Conservation (phyloP, 2,329 filamentous ascomycete genomes). For the Fonsecaea monophora region DNA sequence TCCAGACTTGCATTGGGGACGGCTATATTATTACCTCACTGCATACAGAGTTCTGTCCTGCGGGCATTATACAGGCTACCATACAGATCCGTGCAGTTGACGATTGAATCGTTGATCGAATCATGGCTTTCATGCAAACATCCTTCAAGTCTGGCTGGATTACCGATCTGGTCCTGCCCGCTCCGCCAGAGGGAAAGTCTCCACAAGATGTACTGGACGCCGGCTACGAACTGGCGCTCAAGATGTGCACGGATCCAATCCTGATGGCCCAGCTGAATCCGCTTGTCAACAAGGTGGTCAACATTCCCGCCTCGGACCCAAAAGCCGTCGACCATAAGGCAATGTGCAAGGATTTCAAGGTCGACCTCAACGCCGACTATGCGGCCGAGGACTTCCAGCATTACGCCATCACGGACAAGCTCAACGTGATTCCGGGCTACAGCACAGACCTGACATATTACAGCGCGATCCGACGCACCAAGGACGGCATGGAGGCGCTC, state of each 20-base stretch:
- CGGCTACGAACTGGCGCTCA: conserved; percentile 29
- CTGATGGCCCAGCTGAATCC: conserved; percentile 33
- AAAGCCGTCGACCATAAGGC: conserved; percentile 29
- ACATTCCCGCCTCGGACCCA: conserved; percentile 20
- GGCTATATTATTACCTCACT: neutral
- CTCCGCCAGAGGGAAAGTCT: conserved; percentile 16
- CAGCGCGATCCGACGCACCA: conserved; percentile 27
- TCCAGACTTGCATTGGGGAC: neutral
- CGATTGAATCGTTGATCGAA: conserved; percentile 4
- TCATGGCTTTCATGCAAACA: conserved; percentile 36
- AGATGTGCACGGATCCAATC: conserved; percentile 29
- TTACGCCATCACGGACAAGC: conserved; percentile 39
- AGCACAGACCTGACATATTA: conserved; percentile 33
- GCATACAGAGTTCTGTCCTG: neutral
- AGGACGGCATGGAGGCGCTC: conserved; percentile 35
- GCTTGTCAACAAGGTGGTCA: conserved; percentile 26
- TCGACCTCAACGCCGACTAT: conserved; percentile 22
- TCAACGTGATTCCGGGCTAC: conserved; percentile 30
- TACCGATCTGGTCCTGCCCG: conserved; percentile 35
- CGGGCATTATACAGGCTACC: neutral
- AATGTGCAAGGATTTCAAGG: conserved; percentile 22
- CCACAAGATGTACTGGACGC: conserved; percentile 26
- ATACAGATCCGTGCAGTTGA: neutral
- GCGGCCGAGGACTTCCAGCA: conserved; percentile 32
- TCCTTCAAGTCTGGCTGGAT: conserved; percentile 35